Conservation (phyloP, 371 early-diverging fungal genomes). For the Rhizopus arrhizus region DNA sequence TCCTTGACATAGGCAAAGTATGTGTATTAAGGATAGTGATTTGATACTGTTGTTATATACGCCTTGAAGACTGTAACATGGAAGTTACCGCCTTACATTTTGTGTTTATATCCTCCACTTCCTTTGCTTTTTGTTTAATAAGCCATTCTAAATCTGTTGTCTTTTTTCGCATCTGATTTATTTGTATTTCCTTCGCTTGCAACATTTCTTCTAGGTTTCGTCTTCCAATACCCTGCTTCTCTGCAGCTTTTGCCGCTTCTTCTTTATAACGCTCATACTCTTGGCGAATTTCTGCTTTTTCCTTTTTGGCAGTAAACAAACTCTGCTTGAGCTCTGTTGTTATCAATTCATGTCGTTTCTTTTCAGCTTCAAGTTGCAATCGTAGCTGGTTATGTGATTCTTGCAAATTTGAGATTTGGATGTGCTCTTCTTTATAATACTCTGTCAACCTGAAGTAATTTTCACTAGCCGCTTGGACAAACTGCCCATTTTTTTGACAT, state of each 20-base stretch:
- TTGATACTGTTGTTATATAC: no score
- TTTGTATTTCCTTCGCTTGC: slow-evolving; percentile 1
- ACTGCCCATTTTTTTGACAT: background rate
- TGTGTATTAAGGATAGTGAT: no score
- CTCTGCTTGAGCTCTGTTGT: background rate
- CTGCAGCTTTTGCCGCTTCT: background rate
- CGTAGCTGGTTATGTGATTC: background rate
- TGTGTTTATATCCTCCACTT: background rate
- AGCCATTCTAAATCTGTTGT: background rate
- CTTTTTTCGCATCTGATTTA: background rate
- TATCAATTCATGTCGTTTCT: background rate
- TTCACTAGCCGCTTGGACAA: background rate
- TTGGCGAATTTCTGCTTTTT: background rate
- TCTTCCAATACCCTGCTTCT: slow-evolving; percentile 15
- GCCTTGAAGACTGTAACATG: no score
- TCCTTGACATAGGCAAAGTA: no score
- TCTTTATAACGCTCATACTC: background rate
- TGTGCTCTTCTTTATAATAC: background rate
- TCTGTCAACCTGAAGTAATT: background rate
- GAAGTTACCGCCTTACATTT: background rate
- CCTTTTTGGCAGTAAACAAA: background rate
- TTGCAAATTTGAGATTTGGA: background rate
- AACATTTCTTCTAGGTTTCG: slow-evolving; percentile 10
- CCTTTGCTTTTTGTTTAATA: background rate
- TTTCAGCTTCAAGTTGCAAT: background rate